Percentiles rank a stretch among this genome's conserved stretches.
Conservation (phyloP, 75 land plant species). For the Gnetum montanum region DNA sequence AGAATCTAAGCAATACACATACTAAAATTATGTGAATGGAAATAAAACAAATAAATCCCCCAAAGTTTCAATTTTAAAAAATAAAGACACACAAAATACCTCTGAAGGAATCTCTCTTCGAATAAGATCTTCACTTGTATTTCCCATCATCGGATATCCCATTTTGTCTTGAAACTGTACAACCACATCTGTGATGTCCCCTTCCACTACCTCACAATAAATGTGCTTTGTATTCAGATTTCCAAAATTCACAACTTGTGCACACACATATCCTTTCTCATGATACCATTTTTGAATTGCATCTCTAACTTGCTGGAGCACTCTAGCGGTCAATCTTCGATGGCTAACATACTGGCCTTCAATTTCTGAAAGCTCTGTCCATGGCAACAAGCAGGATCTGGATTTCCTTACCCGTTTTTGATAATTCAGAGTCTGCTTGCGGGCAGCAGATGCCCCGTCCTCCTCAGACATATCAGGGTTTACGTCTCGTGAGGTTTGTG, state of each 20-base stretch:
- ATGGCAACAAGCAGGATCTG: conserved; percentile 67
- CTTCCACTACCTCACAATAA: conserved; percentile 94
- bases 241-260: conserved; percentile 96
- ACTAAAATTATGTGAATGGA: too few species aligned
- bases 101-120: conserved; percentile 68
- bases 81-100: conserved; percentile 42
- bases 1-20: too few species aligned
- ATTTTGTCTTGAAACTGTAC: conserved; percentile 91
- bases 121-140: conserved; percentile 49
- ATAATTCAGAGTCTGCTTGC: conserved; percentile 56
- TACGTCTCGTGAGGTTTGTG: conserved; percentile 38
- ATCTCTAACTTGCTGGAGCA: conserved; percentile 81
- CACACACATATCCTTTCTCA: conserved; percentile 91
- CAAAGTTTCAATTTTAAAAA: too few species aligned
- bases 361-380: conserved; percentile 41
- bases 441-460: conserved; percentile 45
- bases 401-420: conserved; percentile 45
- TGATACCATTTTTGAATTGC: conserved; percentile 94
- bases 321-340: conserved; percentile 65
- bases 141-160: conserved; percentile 80
- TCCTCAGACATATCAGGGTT: conserved; percentile 63
- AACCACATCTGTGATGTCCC: conserved; percentile 75
- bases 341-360: conserved; percentile 38
- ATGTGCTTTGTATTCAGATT: conserved; percentile 84
- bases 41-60: too few species aligned